These are phyloP conservation scores for Erodium trifolium DNA, from an alignment of 441 rosid species.

Conservation along the genomic window DNA sequence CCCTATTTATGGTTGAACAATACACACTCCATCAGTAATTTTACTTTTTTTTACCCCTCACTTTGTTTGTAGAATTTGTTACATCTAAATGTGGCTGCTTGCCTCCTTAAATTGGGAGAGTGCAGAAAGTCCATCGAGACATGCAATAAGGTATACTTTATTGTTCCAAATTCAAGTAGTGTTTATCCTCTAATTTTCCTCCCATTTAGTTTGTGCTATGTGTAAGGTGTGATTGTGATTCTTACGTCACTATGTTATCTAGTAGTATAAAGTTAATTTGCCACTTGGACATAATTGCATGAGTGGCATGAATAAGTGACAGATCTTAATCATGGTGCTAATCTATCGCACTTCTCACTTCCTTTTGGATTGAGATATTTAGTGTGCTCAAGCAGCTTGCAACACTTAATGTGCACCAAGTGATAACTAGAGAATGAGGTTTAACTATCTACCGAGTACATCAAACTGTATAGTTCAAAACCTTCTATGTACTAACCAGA, in stretches of 20 bases:
- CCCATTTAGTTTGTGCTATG: background rate
- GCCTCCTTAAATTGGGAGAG: conserved; percentile 83
- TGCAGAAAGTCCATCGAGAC: conserved; percentile 75
- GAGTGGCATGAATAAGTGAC: too few species aligned
- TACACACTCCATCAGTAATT: background rate
- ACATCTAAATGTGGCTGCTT: conserved; percentile 83
- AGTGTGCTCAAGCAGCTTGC: too few species aligned
- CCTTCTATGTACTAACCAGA: too few species aligned
- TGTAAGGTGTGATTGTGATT: background rate
- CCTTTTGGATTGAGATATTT: background rate
- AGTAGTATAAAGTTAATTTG: too few species aligned
- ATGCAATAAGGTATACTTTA: conserved; percentile 65
- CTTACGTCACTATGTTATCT: too few species aligned
- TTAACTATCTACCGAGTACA: too few species aligned
- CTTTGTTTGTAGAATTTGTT: conserved; percentile 50
- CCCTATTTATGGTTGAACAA: background rate
- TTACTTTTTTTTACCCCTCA: conserved; percentile 8
- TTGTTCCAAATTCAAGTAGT: conserved; percentile 5
- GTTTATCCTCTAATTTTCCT: background rate
- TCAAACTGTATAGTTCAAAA: too few species aligned
- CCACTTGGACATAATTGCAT: too few species aligned
- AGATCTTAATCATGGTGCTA: too few species aligned
- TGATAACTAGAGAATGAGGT: too few species aligned
- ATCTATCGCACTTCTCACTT: background rate
- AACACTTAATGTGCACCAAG: too few species aligned